Base-by-base conservation (phyloP, 1,139 yeast species). In the Scheffersomyces titani region DNA sequence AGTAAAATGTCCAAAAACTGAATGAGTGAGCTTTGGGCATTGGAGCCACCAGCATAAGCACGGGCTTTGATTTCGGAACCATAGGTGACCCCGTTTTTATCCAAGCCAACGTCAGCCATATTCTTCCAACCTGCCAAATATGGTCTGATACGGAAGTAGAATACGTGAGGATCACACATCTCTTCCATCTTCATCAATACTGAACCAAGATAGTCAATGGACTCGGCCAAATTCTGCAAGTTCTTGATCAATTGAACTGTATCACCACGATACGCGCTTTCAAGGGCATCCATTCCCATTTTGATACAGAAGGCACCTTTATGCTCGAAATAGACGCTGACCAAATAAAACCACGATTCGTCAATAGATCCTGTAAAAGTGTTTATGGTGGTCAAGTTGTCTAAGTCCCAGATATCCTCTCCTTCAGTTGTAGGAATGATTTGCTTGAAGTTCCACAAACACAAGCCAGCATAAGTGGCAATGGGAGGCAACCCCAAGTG, bases 121-220 rank as follows among this genome's bases (percentile, higher is more conserved):
- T 91, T 90, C 69, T 88, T 87, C 97, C 98, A 93, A 1, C 98
- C 98, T 0, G 98, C 97, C 58, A 93, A 76, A 67, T 84, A 93
- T 0, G 98, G 98, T 65, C 98, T 82, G 55, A 93, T 83, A 61
- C 96, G 83, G 74, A 84, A 90, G 70, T 91, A 93, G 68, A 93
- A 93, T 1, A 89, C 87, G 70, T 92, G 96, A 1, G 98, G 98
- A 68, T 92, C 97, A 70, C 98, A 92, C 90, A 89, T 89, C 63
- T 92, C 97, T 68, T 90, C 93, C 96, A 93, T 90, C 64, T 85
- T 82, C 84, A 88, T 85, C 63, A 93, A 74, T 0, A 90, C 83
- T 3, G 88, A 78, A n/a, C 93, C 96, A 63, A 93, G 76, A 57
- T 78, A 76, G 69, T 91, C 97, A 52, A 93, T 89, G 51, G 83